Evolutionary conservation across 2,329 filamentous ascomycete genomes (phyloP).

Genomic region (Cladosporium halotolerans): DNA sequence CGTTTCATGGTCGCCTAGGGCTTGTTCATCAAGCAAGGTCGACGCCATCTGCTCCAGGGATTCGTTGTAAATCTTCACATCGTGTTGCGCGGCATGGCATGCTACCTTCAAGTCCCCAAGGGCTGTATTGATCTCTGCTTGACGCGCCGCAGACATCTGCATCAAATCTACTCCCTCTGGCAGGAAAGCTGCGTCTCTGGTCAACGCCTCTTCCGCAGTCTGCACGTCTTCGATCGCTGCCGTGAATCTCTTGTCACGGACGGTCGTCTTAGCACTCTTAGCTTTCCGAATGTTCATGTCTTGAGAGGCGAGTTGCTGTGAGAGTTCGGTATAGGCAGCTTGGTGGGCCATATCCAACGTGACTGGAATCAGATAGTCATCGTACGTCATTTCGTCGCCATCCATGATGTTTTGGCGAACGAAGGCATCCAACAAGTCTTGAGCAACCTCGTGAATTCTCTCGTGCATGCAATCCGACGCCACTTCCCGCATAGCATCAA

Average conservation of each 20-base stretch:
- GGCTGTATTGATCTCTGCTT: slow-evolving; percentile 5
- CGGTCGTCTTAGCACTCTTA: slow-evolving; percentile 28
- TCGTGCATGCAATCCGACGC: slow-evolving; percentile 49
- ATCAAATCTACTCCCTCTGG: neutral
- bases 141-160: slow-evolving; percentile 10
- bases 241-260: slow-evolving; percentile 38
- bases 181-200: slow-evolving; percentile 36
- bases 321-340: slow-evolving; percentile 50
- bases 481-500: slow-evolving; percentile 46
- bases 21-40: neutral
- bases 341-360: slow-evolving; percentile 43
- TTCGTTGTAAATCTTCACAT: neutral
- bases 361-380: slow-evolving; percentile 40
- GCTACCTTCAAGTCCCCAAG: neutral
- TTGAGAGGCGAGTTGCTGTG: slow-evolving; percentile 46
- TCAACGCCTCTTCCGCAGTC: slow-evolving; percentile 48
- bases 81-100: neutral
- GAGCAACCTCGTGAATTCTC: slow-evolving; percentile 46
- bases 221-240: slow-evolving; percentile 40
- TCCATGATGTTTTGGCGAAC: slow-evolving; percentile 39
- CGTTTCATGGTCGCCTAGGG: slow-evolving; percentile 1
- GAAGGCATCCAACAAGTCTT: slow-evolving; percentile 50
- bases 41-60: neutral
- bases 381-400: slow-evolving; percentile 38
- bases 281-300: slow-evolving; percentile 42